Evolutionary conservation across 257 asterid genomes (phyloP).

Genomic region (Nicotiana obtusifolia): DNA sequence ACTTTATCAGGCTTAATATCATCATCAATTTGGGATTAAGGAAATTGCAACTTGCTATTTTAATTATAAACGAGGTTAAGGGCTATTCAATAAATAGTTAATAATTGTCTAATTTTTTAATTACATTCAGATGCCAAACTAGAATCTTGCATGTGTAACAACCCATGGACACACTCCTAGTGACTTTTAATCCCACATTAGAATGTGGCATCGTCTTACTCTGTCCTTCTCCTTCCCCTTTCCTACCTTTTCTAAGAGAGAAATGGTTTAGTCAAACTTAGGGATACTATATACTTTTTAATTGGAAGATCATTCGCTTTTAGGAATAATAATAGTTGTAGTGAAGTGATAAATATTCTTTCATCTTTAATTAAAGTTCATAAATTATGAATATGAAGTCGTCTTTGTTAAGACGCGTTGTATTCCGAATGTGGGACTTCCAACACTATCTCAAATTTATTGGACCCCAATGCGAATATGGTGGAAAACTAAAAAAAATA

Average conservation of each 20-base stretch:
- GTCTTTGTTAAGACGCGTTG: too few relatives aligned
- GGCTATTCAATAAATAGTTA: not conserved
- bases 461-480: too few relatives aligned
- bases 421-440: too few relatives aligned
- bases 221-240: not conserved
- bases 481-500: too few relatives aligned
- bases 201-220: not conserved
- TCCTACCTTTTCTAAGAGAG: not conserved
- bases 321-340: too few relatives aligned
- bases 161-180: constrained; percentile 1
- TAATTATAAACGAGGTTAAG: not conserved
- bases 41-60: not conserved
- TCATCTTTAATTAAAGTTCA: too few relatives aligned
- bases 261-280: not conserved
- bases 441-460: too few relatives aligned
- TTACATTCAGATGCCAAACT: not conserved
- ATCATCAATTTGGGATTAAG: not conserved
- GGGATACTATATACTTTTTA: not conserved
- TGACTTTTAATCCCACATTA: not conserved
- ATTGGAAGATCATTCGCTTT: not conserved
- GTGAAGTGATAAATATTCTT: too few relatives aligned
- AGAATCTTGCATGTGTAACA: constrained; percentile 2
- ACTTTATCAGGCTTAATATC: not conserved
- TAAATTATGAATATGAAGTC: too few relatives aligned
- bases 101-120: not conserved